Evolutionary conservation across 768 basidiomycete genomes (phyloP), one percentile per base, ranked within the genome.

Genomic region (Krasilnikovozyma curviuscula): DNA sequence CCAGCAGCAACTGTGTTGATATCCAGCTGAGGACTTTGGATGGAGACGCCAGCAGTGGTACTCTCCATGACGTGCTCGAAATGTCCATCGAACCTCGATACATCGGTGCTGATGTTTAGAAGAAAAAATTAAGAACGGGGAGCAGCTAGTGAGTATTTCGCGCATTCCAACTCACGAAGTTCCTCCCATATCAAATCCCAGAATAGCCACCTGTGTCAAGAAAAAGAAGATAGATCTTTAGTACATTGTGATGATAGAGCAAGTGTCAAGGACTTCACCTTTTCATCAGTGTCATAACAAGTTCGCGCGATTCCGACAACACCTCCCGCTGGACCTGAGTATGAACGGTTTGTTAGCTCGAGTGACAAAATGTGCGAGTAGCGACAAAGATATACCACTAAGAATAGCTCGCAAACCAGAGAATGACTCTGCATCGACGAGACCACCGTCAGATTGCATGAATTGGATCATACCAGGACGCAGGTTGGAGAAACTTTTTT

Each of bases 21-120:
- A 58, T 93, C 88, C 16, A 95, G 73, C 56, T 91, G 86, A 0
- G 88, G 84, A 1, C 79, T 81, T 60, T 89, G 84, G 44, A 95
- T 83, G 0, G 81, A 81, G 18, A 93, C 79, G 1, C 88, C 85
- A 0, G 89, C 89, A 0, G 89, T 95, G 0, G 88, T 91, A 0
- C 89, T 88, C 63, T 95, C 89, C 58, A 86, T 91, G 2, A 91
- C 84, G 16, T 84, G 72, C 61, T 95, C 88, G 59, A 86, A 88
- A 28, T 80, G 71, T 0, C 88, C 91, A 16, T 81, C 81, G 60
- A 80, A 95, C 29, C 91, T 75, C 6, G 86, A 91, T 3, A 93
- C 89, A 59, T 97, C 89, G 0, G 89, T 93, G 0, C 82, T 85
- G 0, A 91, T 97, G 13, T 13, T 13, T 13, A 19, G 39, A 24